Conservation (phyloP, 768 basidiomycete genomes). For the Phanerodontia chrysosporium region DNA sequence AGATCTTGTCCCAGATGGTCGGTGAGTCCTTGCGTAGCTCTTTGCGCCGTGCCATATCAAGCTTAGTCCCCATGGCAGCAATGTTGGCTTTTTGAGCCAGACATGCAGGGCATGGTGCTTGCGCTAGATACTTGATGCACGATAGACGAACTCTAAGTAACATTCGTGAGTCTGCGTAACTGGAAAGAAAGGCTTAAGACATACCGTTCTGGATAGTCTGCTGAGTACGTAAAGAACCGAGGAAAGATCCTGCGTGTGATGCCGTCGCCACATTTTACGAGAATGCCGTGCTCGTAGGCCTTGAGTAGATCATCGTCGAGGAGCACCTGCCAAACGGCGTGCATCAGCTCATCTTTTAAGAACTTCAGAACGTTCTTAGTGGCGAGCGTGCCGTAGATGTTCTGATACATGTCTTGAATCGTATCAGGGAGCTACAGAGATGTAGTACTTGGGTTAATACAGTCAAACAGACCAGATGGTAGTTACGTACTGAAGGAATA, state of each 20-base stretch:
- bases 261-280: slow-evolving; percentile 26
- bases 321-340: slow-evolving; percentile 23
- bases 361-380: slow-evolving; percentile 24
- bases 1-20: not conserved
- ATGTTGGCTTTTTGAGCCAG: slow-evolving; percentile 26
- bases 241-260: slow-evolving; percentile 21
- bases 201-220: slow-evolving; percentile 35
- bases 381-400: slow-evolving; percentile 10
- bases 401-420: slow-evolving; percentile 24
- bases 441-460: no score
- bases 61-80: slow-evolving; percentile 24
- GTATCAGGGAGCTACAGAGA: slow-evolving; percentile 26
- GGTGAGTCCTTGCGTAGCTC: slow-evolving; percentile 10
- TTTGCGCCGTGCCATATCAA: slow-evolving; percentile 15
- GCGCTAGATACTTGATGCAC: slow-evolving; percentile 33
- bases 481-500: slow-evolving; percentile 36
- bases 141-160: slow-evolving; percentile 32
- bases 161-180: not conserved
- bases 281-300: slow-evolving; percentile 25
- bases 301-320: slow-evolving; percentile 20
- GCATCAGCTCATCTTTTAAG: slow-evolving; percentile 29
- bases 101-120: slow-evolving; percentile 38
- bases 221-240: slow-evolving; percentile 26
- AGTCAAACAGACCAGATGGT: not conserved
- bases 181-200: not conserved